Conservation (phyloP, 2,329 filamentous ascomycete species). For the Colletotrichum orbiculare region DNA sequence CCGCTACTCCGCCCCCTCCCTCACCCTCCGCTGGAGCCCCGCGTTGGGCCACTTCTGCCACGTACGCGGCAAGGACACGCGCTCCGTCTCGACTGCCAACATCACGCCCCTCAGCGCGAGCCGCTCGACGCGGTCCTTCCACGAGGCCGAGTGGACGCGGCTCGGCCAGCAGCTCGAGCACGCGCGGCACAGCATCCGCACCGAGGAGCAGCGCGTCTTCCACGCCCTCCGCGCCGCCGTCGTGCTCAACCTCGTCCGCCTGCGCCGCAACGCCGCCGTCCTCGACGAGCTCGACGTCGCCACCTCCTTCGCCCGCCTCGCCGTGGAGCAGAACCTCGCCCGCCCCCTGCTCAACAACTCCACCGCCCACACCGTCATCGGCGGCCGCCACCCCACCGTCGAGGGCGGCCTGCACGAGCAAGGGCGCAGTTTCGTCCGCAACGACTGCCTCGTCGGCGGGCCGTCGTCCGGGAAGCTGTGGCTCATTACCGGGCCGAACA, state of each 20-base stretch:
- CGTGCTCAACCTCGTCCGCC: conserved; percentile 82
- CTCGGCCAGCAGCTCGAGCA: conserved; percentile 85
- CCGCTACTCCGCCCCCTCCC: conserved; percentile 69
- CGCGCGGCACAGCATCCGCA: conserved; percentile 79
- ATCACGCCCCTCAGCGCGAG: conserved; percentile 77
- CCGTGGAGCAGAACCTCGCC: conserved; percentile 77
- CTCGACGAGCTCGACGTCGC: conserved; percentile 94
- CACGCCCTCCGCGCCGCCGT: conserved; percentile 78
- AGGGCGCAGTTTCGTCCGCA: conserved; percentile 84
- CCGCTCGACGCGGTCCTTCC: conserved; percentile 86
- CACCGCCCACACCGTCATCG: conserved; percentile 79
- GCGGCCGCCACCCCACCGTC: conserved; percentile 92
- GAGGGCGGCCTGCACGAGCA: conserved; percentile 83
- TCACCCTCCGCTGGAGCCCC: conserved; percentile 88
- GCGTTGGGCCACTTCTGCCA: conserved; percentile 91
- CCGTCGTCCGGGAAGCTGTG: conserved; percentile 70
- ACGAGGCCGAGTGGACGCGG: conserved; percentile 84
- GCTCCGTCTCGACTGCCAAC: conserved; percentile 41
- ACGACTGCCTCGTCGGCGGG: conserved; percentile 86
- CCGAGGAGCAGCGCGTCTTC: conserved; percentile 87
- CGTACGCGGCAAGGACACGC: conserved; percentile 82
- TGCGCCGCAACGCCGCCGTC: conserved; percentile 89
- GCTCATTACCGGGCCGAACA: conserved; percentile 89
- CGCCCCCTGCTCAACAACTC: conserved; percentile 77
- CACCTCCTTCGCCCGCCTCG: conserved; percentile 85